Evolutionary conservation across 331 rosid species (phyloP), one percentile per base, ranked within the genome.

Genomic region (Telfairia occidentalis): DNA sequence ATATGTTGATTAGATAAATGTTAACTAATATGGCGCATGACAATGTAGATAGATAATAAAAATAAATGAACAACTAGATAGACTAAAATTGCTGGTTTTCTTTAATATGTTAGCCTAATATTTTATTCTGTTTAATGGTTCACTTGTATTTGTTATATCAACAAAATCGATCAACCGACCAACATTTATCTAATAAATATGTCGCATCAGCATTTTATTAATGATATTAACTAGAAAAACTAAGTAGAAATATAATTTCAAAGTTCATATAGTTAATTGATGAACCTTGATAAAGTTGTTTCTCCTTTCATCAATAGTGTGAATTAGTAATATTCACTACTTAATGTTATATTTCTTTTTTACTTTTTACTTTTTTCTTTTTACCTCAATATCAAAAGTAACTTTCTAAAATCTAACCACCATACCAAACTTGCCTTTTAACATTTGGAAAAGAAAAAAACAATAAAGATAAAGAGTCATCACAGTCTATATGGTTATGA

Each of bases 401-500:
- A 64, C 49, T 64, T 64, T 64, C 0, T 21, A 19, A 64, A 64
- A 64, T 64, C 15, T 64, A 64, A 4, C 71, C 8, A 35, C 48
- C 46, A n/a, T 10, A 64, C 71, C 71, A 64, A 63, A 37, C 49
- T 18, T 19, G 16, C 18, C 15, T 42, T 37, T 37, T 19, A 63
- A 9, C 46, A 37, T 35, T 64, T 19, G 3, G 21, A 37, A 37
- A 4, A 6, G 29, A 21, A 64, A 63, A 19, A 34, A 2, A 34
- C 37, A 37, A 64, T 19, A 64, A 64, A 64, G n/a, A 64, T 9
- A 37, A 9, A 64, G 42, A 64, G 71, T 23, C 35, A 40, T 67
- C 74, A 67, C 53, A 42, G 73, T 67, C 42, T 24, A 38, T 67
- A 21, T 67, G 5, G 74, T 67, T 67, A 67, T 23, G 74, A 42